Evolutionary conservation across 768 basidiomycete genomes (phyloP), one percentile per base, ranked within the genome.

Genomic region (Lactifluus hygrophoroides): DNA sequence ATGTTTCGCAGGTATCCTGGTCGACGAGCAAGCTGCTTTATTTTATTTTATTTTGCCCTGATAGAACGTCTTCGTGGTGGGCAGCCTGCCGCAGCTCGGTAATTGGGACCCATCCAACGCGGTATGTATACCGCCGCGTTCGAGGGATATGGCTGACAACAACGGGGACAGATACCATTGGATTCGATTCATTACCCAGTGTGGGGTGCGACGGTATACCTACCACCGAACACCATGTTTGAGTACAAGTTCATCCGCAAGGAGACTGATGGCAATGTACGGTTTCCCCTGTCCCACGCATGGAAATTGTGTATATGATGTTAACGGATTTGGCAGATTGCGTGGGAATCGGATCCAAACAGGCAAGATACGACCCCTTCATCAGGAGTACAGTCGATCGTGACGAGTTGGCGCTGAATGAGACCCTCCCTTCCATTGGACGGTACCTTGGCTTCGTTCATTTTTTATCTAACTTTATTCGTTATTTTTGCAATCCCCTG

Each of bases 331-430:
- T 10, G 0, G n/a, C 27, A 59, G 58, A 67, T 85, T 47, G 71
- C 74, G 8, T 84, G 82, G 82, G 84, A 85, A 65, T 80, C 79
- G 0, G 81, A 83, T 62, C 82, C 83, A 3, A 82, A 84, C 61
- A 73, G 81, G 38, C 71, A 74, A 42, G 74, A 70, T 3, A 81
- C 75, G 10, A 73, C 76, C 4, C 72, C 66, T 25, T 45, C 32
- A 16, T 53, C 51, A 1, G 60, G 57, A 19, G 44, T 51, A 16
- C 73, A 76, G 60, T 75, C 72, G 1, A 53, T 80, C 27, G 69
- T 66, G 14, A 70, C 75, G 2, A 72, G 73, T 7, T 82, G 80
- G 80, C 72, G 74, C 45, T 81, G 59, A 71, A 51, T 16, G 32
- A n/a, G n/a, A n/a, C n/a, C n/a, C n/a, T n/a, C n/a, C n/a, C n/a